phyloP scores from a whole-genome alignment of 768 basidiomycete species.

The Psilocybe azurescens region DNA sequence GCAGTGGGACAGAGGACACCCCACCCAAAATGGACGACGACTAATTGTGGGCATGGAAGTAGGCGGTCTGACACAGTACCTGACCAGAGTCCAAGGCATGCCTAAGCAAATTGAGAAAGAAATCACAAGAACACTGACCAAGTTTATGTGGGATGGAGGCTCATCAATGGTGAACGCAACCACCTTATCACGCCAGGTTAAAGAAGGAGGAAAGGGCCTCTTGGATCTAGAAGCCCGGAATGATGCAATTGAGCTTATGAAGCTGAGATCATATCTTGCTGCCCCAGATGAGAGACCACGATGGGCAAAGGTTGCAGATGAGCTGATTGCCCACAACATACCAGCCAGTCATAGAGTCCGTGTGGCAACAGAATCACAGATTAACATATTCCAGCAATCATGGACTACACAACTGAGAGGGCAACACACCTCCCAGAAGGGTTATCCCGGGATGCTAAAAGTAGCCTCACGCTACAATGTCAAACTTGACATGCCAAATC shows the following conservation, averaged over 20 bases:
- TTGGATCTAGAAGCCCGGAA: conserved; percentile 32
- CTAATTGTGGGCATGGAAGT: conserved; percentile 26
- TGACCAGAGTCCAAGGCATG: conserved; percentile 41
- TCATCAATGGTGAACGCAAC: conserved; percentile 21
- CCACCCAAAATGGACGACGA: conserved; percentile 31
- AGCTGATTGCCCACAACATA: conserved; percentile 16
- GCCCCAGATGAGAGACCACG: conserved; percentile 20
- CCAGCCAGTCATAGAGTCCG: not conserved
- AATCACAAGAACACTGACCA: conserved; percentile 22
- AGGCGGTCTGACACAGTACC: conserved; percentile 39
- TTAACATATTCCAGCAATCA: no score
- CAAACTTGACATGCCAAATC: no score
- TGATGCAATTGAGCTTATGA: conserved; percentile 29
- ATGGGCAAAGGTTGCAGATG: conserved; percentile 36
- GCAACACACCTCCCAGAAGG: no score
- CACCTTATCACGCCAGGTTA: conserved; percentile 17
- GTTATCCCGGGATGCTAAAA: no score
- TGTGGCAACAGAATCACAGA: not conserved
- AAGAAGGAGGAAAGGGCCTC: conserved; percentile 28
- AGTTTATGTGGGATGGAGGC: conserved; percentile 33
- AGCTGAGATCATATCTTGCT: conserved; percentile 27
- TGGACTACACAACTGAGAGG: no score
- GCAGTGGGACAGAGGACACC: conserved; percentile 31
- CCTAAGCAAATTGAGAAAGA: conserved; percentile 27
- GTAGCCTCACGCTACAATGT: no score